Evolutionary conservation across 2,329 filamentous ascomycete genomes (phyloP).

Genomic region (Gliomastix tumulicola): DNA sequence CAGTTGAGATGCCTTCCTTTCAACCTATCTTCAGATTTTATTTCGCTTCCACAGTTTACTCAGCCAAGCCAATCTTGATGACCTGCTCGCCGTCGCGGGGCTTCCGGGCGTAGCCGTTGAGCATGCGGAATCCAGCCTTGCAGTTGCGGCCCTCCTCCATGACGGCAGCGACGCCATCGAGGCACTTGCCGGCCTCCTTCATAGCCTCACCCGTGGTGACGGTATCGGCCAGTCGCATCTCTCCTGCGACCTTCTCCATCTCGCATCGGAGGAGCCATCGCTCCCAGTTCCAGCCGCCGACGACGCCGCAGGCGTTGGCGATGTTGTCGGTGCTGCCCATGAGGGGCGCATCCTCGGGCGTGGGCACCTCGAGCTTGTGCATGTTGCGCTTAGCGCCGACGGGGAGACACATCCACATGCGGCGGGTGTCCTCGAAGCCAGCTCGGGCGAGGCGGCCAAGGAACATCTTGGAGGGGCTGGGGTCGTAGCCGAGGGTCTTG

Average conservation of each 20-base stretch:
- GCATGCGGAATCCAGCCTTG: constrained; percentile 53
- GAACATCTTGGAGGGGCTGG: constrained; percentile 75
- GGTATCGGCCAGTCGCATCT: constrained; percentile 48
- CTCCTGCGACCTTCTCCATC: constrained; percentile 70
- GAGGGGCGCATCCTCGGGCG: constrained; percentile 50
- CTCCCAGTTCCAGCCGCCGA: constrained; percentile 91
- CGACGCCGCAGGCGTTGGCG: constrained; percentile 70
- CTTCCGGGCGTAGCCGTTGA: constrained; percentile 60
- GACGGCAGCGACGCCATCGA: constrained; percentile 53
- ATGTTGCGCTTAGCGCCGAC: constrained; percentile 51
- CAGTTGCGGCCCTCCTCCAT: constrained; percentile 56
- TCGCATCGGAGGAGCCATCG: constrained; percentile 88
- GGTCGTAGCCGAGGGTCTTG: constrained; percentile 84
- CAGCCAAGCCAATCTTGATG: no score
- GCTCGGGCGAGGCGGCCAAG: constrained; percentile 65
- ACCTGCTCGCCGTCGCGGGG: no score
- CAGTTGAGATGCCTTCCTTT: no score
- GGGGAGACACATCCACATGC: constrained; percentile 84
- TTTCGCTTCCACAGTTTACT: no score
- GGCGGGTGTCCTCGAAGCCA: constrained; percentile 73
- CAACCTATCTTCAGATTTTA: no score
- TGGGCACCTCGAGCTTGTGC: constrained; percentile 12
- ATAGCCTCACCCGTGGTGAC: constrained; percentile 43
- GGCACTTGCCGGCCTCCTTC: constrained; percentile 49
- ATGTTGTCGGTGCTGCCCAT: constrained; percentile 63